Conservation (phyloP, 225 moss, liverwort and hornwort species). For the Marchantia polymorpha region DNA sequence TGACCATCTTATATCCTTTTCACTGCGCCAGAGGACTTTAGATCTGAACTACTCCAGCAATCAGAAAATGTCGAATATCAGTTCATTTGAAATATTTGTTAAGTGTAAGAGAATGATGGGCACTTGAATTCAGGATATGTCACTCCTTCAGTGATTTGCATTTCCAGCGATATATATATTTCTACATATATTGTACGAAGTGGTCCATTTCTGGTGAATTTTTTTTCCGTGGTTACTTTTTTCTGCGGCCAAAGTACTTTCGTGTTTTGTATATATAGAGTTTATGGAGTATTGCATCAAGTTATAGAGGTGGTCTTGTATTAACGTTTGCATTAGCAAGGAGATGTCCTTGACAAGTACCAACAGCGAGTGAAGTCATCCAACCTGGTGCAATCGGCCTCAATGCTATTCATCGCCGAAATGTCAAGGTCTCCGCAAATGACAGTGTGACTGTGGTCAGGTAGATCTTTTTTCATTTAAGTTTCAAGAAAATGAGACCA, state of each 20-base stretch:
- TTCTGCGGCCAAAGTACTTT: too few relatives aligned
- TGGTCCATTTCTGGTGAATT: too few relatives aligned
- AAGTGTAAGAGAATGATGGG: not conserved
- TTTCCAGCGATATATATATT: not conserved
- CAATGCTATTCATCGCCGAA: constrained; percentile 62
- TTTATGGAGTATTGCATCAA: too few relatives aligned
- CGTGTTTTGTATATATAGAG: not conserved
- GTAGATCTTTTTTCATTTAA: constrained; percentile 30
- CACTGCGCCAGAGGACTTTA: constrained; percentile 29
- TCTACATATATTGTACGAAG: not conserved
- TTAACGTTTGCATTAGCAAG: not conserved
- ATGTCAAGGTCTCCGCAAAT: constrained; percentile 64
- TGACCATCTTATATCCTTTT: constrained; percentile 49
- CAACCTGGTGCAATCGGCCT: constrained; percentile 59
- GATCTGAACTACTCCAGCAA: too few relatives aligned
- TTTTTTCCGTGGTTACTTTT: too few relatives aligned
- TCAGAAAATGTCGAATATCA: not conserved
- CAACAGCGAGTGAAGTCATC: constrained; percentile 55
- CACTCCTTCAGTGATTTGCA: not conserved
- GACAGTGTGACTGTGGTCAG: constrained; percentile 57
- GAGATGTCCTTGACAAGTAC: constrained; percentile 53
- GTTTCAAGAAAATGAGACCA: too few relatives aligned
- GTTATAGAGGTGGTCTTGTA: not conserved
- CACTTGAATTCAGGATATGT: not conserved
- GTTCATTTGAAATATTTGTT: not conserved